Percentiles rank a stretch among this genome's conserved stretches.
Conservation (phyloP, 192 early-diverging fungal species). For the Phlyctochytrium planicorne region DNA sequence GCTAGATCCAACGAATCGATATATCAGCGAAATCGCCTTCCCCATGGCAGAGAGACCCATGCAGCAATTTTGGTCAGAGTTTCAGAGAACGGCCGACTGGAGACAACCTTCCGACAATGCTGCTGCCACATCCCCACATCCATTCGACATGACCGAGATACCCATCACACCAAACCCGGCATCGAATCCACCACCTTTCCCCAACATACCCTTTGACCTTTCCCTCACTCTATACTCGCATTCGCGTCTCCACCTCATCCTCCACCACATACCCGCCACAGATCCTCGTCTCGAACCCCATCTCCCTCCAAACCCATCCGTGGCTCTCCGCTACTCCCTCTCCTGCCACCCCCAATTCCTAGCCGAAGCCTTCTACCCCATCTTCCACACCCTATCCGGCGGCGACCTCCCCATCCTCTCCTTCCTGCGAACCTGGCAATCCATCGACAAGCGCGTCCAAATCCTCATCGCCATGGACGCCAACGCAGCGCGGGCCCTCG, state of each 20-base stretch:
- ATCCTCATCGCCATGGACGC: not conserved
- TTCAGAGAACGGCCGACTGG: too few relatives aligned
- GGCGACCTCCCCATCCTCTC: not conserved
- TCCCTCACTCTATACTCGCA: not conserved
- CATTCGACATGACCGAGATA: too few relatives aligned
- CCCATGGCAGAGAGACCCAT: too few relatives aligned
- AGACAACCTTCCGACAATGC: too few relatives aligned
- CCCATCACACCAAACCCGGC: too few relatives aligned
- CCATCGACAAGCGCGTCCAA: not conserved
- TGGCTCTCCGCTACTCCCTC: not conserved
- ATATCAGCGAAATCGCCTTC: too few relatives aligned
- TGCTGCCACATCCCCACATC: too few relatives aligned
- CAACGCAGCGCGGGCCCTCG: not conserved
- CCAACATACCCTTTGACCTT: too few relatives aligned
- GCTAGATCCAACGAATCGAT: too few relatives aligned
- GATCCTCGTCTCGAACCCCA: not conserved
- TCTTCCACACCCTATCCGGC: not conserved
- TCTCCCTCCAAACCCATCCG: not conserved
- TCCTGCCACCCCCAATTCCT: not conserved
- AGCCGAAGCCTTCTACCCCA: not conserved
- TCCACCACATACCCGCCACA: not conserved
- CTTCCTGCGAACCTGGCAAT: not conserved
- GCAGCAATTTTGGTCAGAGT: too few relatives aligned
- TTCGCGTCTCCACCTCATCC: not conserved
- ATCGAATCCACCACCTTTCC: too few relatives aligned